Percentiles rank a stretch among this genome's conserved stretches.
Conservation (phyloP, 768 basidiomycete species). For the Mycena galopus region DNA sequence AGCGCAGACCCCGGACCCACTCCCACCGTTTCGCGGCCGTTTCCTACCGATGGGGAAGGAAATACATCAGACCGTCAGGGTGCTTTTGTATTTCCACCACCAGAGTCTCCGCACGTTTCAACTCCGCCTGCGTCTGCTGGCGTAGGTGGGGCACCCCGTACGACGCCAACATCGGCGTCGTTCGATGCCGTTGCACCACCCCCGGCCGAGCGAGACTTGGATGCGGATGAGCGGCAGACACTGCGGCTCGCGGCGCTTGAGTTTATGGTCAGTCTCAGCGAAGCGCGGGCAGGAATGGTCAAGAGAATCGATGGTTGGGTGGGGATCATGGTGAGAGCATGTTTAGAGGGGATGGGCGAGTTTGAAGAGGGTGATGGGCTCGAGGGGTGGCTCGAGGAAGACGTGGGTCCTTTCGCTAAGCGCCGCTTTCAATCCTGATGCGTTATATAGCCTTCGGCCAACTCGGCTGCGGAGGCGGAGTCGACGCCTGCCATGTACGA, state of each 20-base stretch:
- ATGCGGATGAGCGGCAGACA: constrained; percentile 76
- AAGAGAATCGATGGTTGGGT: constrained; percentile 79
- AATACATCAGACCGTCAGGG: constrained; percentile 45
- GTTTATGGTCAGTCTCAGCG: constrained; percentile 85
- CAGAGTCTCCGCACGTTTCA: constrained; percentile 29
- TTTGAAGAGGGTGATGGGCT: constrained; percentile 65
- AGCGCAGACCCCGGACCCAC: constrained; percentile 62
- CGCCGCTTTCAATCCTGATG: constrained; percentile 9
- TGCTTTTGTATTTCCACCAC: constrained; percentile 57
- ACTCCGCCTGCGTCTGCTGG: constrained; percentile 64
- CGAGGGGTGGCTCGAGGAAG: constrained; percentile 77
- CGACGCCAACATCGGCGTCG: constrained; percentile 47
- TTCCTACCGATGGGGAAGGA: constrained; percentile 47
- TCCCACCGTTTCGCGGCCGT: constrained; percentile 62
- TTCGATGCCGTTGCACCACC: constrained; percentile 41
- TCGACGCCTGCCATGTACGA: constrained; percentile 83
- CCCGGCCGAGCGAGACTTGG: constrained; percentile 55
- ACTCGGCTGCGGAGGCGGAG: constrained; percentile 70
- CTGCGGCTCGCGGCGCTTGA: constrained; percentile 83
- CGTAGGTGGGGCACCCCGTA: constrained; percentile 57
- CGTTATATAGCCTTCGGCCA: constrained; percentile 67
- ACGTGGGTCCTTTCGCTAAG: constrained; percentile 63
- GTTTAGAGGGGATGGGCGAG: constrained; percentile 87
- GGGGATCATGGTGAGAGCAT: constrained; percentile 76
- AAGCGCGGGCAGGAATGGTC: constrained; percentile 80